These are phyloP conservation scores for Paraconiothyrium sp. DNA, from an alignment of 2,329 filamentous ascomycete genomes.

Conservation along the genomic window DNA sequence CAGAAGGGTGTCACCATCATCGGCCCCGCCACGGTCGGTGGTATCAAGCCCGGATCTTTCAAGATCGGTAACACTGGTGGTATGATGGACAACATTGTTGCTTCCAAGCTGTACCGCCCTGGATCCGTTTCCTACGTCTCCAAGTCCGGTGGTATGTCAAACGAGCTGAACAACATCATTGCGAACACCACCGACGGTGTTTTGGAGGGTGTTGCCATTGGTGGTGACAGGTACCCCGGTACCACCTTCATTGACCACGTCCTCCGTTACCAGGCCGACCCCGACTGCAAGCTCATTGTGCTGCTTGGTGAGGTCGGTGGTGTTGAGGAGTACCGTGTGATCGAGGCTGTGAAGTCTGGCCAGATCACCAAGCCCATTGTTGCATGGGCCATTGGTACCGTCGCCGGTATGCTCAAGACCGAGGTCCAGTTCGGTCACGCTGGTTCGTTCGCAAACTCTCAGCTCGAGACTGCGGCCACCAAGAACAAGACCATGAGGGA, in stretches of 20 bases:
- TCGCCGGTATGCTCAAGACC: constrained; percentile 99
- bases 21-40: constrained; percentile 96
- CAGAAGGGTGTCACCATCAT: constrained; percentile 99
- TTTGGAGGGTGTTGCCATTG: constrained; percentile 98
- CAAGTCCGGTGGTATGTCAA: constrained; percentile 99
- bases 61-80: constrained; percentile 99
- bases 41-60: constrained; percentile 99
- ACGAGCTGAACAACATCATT: constrained; percentile 99
- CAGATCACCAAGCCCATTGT: constrained; percentile 98
- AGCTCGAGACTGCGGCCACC: constrained; percentile 93
- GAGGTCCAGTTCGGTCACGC: constrained; percentile 99
- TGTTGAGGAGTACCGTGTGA: constrained; percentile 99
- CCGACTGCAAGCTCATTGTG: constrained; percentile 96
- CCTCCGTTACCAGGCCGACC: constrained; percentile 94
- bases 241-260: constrained; percentile 99
- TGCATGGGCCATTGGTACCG: constrained; percentile 99
- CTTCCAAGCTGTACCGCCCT: constrained; percentile 99
- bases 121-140: constrained; percentile 99
- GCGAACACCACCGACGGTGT: constrained; percentile 96
- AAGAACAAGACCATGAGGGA: constrained; percentile 99
- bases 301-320: constrained; percentile 98
- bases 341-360: constrained; percentile 95
- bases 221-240: constrained; percentile 97
- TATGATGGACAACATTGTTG: constrained; percentile 99
- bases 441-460: constrained; percentile 98